A percentile compares a stretch with the other conserved stretches of the same genome.
phyloP scores from a whole-genome alignment of 164 flowering plant genomes.

The Kingdonia uniflora region DNA sequence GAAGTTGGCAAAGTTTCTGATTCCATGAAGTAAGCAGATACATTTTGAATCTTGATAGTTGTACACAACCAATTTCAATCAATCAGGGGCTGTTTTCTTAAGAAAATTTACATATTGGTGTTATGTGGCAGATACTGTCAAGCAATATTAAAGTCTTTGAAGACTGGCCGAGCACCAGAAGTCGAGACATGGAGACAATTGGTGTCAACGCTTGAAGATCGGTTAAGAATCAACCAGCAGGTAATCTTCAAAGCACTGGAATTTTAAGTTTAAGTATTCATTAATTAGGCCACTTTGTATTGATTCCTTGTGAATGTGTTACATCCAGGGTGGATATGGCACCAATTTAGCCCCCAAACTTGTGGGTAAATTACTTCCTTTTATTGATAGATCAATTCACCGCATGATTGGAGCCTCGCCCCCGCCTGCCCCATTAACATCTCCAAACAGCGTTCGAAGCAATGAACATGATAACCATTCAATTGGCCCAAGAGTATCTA shows the following conservation, averaged over 20 bases:
- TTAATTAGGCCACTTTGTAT: not conserved
- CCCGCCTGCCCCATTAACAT: slow-evolving; percentile 50
- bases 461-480: slow-evolving; percentile 34
- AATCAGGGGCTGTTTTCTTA: too few species aligned
- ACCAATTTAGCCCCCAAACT: slow-evolving; percentile 78
- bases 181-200: slow-evolving; percentile 66
- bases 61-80: too few species aligned
- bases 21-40: slow-evolving; percentile 55
- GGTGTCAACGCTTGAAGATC: slow-evolving; percentile 72
- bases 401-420: slow-evolving; percentile 90
- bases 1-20: slow-evolving; percentile 92
- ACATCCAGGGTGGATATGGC: slow-evolving; percentile 71
- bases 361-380: slow-evolving; percentile 72
- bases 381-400: slow-evolving; percentile 79
- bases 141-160: slow-evolving; percentile 59
- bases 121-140: slow-evolving; percentile 70
- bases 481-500: slow-evolving; percentile 37
- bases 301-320: slow-evolving; percentile 8
- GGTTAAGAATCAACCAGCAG: slow-evolving; percentile 82
- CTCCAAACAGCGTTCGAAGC: slow-evolving; percentile 28
- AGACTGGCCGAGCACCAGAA: slow-evolving; percentile 80
- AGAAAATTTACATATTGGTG: not conserved
- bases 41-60: too few species aligned
- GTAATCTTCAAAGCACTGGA: slow-evolving; percentile 21
- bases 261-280: slow-evolving; percentile 2